phyloP scores from a whole-genome alignment of 805 yeast genomes.

The Candida pseudoglaebosa region DNA sequence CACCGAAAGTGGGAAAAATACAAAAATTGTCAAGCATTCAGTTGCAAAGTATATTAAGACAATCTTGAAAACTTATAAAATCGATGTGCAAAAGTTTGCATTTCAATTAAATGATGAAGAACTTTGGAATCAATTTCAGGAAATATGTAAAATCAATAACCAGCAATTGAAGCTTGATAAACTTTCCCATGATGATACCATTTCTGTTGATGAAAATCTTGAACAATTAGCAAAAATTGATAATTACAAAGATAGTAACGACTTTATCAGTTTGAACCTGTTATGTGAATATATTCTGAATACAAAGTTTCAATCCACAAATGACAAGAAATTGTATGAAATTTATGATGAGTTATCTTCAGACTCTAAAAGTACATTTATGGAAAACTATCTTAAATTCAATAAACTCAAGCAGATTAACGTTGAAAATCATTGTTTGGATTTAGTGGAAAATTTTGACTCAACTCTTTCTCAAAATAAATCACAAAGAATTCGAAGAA shows the following conservation, averaged over 20 bases:
- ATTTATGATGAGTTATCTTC: slow-evolving; percentile 16
- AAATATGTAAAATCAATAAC: slow-evolving; percentile 5
- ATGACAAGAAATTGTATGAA: slow-evolving; percentile 12
- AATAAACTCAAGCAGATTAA: slow-evolving; percentile 23
- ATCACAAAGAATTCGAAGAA: slow-evolving; percentile 2
- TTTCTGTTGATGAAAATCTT: slow-evolving; percentile 7
- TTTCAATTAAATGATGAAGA: slow-evolving; percentile 1
- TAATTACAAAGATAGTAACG: slow-evolving; percentile 13
- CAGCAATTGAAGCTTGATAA: neutral
- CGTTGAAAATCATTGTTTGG: slow-evolving; percentile 21
- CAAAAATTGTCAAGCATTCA: slow-evolving; percentile 2
- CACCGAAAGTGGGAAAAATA: neutral
- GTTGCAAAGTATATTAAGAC: slow-evolving; percentile 8
- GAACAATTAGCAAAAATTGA: slow-evolving; percentile 1
- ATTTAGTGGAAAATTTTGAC: slow-evolving; percentile 13
- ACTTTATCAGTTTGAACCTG: slow-evolving; percentile 16
- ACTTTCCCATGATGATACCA: neutral
- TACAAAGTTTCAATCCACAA: slow-evolving; percentile 11
- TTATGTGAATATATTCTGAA: slow-evolving; percentile 21
- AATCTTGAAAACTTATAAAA: slow-evolving; percentile 5
- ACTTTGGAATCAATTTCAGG: neutral
- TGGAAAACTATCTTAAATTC: slow-evolving; percentile 20
- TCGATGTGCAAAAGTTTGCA: slow-evolving; percentile 1
- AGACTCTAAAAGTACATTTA: slow-evolving; percentile 16
- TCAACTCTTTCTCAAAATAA: neutral